Base-by-base conservation (phyloP, 2,329 filamentous ascomycete genomes). In the Fusarium torreyae region DNA sequence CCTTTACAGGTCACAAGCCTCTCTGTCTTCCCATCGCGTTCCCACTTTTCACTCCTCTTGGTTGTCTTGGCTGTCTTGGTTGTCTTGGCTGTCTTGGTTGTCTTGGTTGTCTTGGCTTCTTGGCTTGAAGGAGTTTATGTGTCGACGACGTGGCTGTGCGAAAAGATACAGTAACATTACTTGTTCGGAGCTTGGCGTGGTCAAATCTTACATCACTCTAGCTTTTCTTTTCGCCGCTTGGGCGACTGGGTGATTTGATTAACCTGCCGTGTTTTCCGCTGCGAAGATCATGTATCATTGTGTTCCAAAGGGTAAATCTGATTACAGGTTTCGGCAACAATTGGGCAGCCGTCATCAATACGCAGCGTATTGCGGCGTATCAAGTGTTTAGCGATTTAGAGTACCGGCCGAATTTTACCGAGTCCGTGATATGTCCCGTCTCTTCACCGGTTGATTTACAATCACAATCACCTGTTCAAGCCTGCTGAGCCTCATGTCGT, bases 401-500 rank as follows among this genome's bases (percentile, higher is more conserved):
- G 1, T 8, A 40, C 39, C 28, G 28, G 28, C 28, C 28, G 13
- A 5, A 13, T 31, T 31, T 11, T 13, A 31, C 28, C 28, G 28
- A 31, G 28, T 31, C 28, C 10, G 28, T 31, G 28, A 31, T 31
- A 31, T 31, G 28, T 13, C 52, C 42, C 42, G 17, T 46, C 42
- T 31, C 24, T 42, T 57, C 17, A 46, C 36, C 46, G 26, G 44
- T 43, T 65, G 34, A 31, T 65, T 28, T 38, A 26, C 13, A 48
- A 50, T 20, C 22, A 50, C 38, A 26, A 50, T 57, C 40, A 42
- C 66, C 38, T 66, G 52, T 40, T 52, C 36, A 50, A 59, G 26
- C 33, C 50, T 64, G 51, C 63, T 70, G 33, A 70, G 68, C 67
- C 68, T 68, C 68, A 54, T 36, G 15, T 62, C 50, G 54, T 69